Evolutionary conservation across 1,139 yeast species (phyloP), one percentile per base, ranked within the genome.

Genomic region (Spencermartinsiella ligniputridi): DNA sequence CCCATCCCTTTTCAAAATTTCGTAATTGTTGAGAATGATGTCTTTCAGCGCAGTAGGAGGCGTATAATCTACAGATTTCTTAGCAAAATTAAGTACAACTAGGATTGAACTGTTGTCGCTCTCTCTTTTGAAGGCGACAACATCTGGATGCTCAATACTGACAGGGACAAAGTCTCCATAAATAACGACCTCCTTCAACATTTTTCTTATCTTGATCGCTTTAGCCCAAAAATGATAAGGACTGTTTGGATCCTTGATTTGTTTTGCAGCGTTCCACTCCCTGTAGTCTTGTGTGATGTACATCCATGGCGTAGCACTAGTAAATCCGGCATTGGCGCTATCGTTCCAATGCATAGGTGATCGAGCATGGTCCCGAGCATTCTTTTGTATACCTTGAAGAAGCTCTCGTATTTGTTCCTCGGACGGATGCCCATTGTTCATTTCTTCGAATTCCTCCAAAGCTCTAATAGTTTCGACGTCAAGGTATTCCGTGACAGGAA

Each of bases 291-390:
- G 78, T 53, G 75, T 75, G 49, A 75, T 73, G 49, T 71, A 65
- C 61, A 73, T 76, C 83, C 84, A 79, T 20, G 83, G 81, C 60
- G 71, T 76, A 81, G 82, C 78, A 13, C 41, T 40, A 11, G 79
- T 61, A 59, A 78, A 78, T 0, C 83, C 83, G 29, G 68, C 79
- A 51, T 69, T 55, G 8, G 57, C 65, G 1, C 68, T 55, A 38
- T 57, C 58, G 49, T 71, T 73, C 83, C 83, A 78, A 56, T 76
- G 83, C 52, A 78, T 75, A 25, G 83, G 83, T 3, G 80, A 69
- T 58, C 83, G 69, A 6, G 81, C 74, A 54, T 79, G 70, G 55
- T 78, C 82, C 58, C 82, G 68, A 9, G 57, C 52, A 25, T 49
- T 46, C n/a, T 36, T 25, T 81, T 81, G 62, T 62, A 29, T 65